These are phyloP conservation scores for Rhododendron ferrugineum DNA, from an alignment of 148 eudicot species.

Conservation along the genomic window DNA sequence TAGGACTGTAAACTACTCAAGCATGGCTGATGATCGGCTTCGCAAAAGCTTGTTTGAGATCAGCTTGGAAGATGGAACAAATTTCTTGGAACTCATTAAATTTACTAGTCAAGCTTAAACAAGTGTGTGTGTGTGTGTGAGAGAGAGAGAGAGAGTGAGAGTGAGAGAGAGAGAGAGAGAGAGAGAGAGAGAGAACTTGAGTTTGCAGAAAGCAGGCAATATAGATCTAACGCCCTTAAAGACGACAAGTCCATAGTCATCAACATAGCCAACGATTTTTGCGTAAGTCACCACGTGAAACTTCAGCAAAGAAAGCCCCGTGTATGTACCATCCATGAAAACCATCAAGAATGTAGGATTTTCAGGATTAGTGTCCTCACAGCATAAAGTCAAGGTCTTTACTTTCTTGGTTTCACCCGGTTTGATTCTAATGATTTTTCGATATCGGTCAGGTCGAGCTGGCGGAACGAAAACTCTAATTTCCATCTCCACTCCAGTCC, in stretches of 20 bases:
- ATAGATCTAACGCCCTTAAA: background rate
- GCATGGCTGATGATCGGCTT: background rate
- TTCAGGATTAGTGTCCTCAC: background rate
- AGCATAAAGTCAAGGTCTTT: background rate
- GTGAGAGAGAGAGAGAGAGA: background rate
- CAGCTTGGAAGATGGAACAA: too few species aligned
- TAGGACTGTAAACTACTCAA: background rate
- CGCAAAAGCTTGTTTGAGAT: too few species aligned
- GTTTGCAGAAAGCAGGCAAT: constrained; percentile 4
- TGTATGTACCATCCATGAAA: constrained; percentile 10
- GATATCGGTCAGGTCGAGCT: constrained; percentile 4
- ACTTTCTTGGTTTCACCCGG: constrained; percentile 14
- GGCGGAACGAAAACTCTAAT: constrained; percentile 12
- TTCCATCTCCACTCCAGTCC: constrained; percentile 7
- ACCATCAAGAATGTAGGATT: constrained; percentile 1
- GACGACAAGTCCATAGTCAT: constrained; percentile 3
- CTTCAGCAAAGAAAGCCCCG: background rate
- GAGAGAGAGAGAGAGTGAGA: background rate
- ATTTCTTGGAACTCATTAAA: background rate
- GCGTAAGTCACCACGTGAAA: constrained; percentile 8
- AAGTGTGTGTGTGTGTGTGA: background rate
- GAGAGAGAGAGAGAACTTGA: constrained; percentile 11
- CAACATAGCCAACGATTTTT: constrained; percentile 17
- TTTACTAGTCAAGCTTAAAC: background rate
- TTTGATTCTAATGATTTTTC: constrained; percentile 4